Base-by-base conservation (phyloP, 495 filamentous ascomycete genomes). In the Trichoderma parareesei region DNA sequence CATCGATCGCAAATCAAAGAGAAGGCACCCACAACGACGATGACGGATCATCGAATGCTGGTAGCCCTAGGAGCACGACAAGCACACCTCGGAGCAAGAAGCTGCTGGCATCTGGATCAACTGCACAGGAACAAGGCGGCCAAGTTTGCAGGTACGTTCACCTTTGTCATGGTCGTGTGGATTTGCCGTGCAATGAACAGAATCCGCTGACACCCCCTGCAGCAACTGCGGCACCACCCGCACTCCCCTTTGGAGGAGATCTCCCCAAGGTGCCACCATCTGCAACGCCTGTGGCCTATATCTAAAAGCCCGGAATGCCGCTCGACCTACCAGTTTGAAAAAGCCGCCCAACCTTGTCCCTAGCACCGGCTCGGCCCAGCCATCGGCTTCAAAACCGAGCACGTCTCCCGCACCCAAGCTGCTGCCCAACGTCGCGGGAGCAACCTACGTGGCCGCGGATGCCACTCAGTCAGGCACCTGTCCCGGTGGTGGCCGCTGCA, bases 271-370 rank as follows among this genome's bases (percentile, higher is more conserved):
- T 48, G 88, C 90, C 55, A 96, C 91, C 61, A 98, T 99, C 46
- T 99, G 94, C 77, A 99, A 99, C 76, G 94, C 94, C 13, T 99
- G 94, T 71, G 94, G 94, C 33, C 82, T 99, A 7, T 99, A 99
- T 73, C 77, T 89, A 60, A 99, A 98, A 74, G 92, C 92, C 27
- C 85, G 94, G 53, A 98, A 99, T 71, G 87, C 91, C 65, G 84
- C 87, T 66, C 87, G 94, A 48, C 94, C 94, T 3, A 92, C 89
- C 3, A 96, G 92, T 73, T 80, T 96, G 62, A 97, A 96, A 75
- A 84, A 88, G 14, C 83, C 84, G 11, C 77, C 80, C 16, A 77
- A 72, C 37, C 73, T 77, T 37, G 71, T 82, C 5, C 71, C 33
- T 69, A 73, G 8, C 66, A 74, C 57, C 77, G 78, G 62, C 73